phyloP scores from a whole-genome alignment of 1,284 basidiomycete species.

The Peniophora sp. region DNA sequence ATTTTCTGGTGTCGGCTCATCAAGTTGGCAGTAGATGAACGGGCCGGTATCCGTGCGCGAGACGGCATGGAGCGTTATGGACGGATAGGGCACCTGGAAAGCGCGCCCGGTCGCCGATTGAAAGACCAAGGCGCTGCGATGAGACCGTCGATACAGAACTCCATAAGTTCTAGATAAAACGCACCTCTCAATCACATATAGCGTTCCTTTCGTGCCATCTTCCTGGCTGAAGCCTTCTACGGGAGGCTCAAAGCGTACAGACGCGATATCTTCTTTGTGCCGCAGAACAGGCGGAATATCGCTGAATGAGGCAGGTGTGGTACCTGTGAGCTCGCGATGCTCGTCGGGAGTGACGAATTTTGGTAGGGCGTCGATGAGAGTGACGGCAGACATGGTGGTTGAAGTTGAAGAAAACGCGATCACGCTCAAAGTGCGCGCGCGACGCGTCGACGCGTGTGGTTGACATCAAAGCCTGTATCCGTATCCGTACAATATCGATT shows the following conservation, averaged over 20 bases:
- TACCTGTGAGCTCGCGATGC: slow-evolving; percentile 54
- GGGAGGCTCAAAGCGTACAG: slow-evolving; percentile 59
- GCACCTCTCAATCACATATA: slow-evolving; percentile 82
- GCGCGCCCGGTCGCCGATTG: slow-evolving; percentile 61
- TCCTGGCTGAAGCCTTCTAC: slow-evolving; percentile 45
- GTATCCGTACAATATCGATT: too few species aligned
- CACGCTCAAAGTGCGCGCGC: too few species aligned
- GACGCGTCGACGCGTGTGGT: too few species aligned
- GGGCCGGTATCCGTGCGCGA: slow-evolving; percentile 59
- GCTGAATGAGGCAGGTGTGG: slow-evolving; percentile 75
- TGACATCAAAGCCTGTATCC: too few species aligned
- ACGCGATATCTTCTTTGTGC: slow-evolving; percentile 64
- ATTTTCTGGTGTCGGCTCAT: slow-evolving; percentile 41
- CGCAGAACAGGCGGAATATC: slow-evolving; percentile 76
- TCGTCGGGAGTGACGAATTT: slow-evolving; percentile 61
- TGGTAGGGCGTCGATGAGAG: slow-evolving; percentile 44
- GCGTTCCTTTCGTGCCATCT: slow-evolving; percentile 48
- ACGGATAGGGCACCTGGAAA: slow-evolving; percentile 76
- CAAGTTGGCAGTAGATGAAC: slow-evolving; percentile 86
- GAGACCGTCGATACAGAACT: slow-evolving; percentile 1
- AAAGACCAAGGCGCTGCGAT: slow-evolving; percentile 66
- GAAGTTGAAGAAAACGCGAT: neutral
- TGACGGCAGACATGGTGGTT: slow-evolving; percentile 10
- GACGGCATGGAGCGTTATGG: slow-evolving; percentile 84
- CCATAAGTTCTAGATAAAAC: slow-evolving; percentile 16